Percentiles rank a stretch among this genome's conserved stretches.
These are phyloP conservation scores for Pleurotus sapidus DNA, from an alignment of 768 basidiomycete genomes.

Conservation along the genomic window DNA sequence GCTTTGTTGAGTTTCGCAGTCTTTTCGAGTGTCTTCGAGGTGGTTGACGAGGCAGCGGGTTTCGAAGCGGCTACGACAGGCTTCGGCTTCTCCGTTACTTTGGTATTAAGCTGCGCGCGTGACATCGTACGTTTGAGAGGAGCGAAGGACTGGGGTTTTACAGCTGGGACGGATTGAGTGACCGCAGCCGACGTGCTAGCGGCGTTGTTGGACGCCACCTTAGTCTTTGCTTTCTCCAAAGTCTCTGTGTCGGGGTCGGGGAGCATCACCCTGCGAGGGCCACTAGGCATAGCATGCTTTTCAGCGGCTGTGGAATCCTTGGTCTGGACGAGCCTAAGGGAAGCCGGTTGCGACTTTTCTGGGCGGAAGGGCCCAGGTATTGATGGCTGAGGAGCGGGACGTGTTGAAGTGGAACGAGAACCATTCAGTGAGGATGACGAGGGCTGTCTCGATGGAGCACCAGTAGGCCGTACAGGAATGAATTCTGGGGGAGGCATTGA, in stretches of 20 bases:
- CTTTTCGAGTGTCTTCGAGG: neutral
- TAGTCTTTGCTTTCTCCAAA: neutral
- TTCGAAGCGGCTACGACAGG: neutral
- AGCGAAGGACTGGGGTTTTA: neutral
- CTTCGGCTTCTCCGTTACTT: conserved; percentile 1
- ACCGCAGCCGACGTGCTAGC: neutral
- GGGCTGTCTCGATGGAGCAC: conserved; percentile 4
- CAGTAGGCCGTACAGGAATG: conserved; percentile 23
- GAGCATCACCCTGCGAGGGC: conserved; percentile 1
- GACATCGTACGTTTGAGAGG: conserved; percentile 3
- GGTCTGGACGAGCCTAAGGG: neutral
- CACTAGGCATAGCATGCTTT: conserved; percentile 3
- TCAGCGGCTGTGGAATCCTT: neutral
- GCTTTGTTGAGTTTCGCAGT: neutral
- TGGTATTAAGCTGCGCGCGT: neutral
- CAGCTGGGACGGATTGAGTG: neutral
- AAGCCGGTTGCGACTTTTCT: neutral
- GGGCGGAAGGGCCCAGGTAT: conserved; percentile 2
- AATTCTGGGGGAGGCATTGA: conserved; percentile 24
- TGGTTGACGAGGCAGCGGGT: neutral
- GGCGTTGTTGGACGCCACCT: neutral
- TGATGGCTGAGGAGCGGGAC: conserved; percentile 1
- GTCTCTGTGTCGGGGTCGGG: neutral
- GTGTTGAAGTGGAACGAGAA: conserved; percentile 11
- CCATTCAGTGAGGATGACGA: conserved; percentile 12